Conservation (phyloP, 73 alveolate species). For the Tetrahymena elliotti region DNA sequence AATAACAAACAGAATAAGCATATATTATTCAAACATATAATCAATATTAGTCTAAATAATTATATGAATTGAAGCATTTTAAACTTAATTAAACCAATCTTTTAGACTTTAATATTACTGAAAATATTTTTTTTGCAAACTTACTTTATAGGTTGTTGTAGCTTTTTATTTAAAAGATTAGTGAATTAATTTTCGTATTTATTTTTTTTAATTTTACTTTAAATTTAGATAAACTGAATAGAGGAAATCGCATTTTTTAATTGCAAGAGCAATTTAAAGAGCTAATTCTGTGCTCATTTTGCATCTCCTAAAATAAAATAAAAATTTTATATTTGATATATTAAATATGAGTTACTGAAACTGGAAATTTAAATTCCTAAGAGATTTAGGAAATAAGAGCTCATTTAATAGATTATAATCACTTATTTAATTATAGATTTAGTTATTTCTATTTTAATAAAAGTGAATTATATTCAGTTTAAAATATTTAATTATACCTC, state of each 20-base stretch:
- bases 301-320: neutral
- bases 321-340: no score
- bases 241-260: neutral
- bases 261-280: neutral
- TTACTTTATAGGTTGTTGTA: no score
- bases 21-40: no score
- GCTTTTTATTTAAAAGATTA: no score
- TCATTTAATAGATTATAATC: neutral
- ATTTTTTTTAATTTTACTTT: neutral
- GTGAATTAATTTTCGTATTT: no score
- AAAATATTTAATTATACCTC: neutral
- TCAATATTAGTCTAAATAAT: neutral
- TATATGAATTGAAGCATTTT: neutral
- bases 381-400: neutral
- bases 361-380: neutral
- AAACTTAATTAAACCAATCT: neutral
- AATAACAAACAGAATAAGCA: no score
- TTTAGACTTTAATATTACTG: neutral
- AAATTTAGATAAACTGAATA: no score
- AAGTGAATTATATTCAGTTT: neutral
- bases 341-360: neutral
- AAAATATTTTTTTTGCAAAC: neutral
- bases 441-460: neutral
- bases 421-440: neutral
- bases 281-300: neutral